Evolutionary conservation across 2,329 filamentous ascomycete genomes (phyloP), one percentile per base, ranked within the genome.

Genomic region (Hypoxylon rubiginosum): DNA sequence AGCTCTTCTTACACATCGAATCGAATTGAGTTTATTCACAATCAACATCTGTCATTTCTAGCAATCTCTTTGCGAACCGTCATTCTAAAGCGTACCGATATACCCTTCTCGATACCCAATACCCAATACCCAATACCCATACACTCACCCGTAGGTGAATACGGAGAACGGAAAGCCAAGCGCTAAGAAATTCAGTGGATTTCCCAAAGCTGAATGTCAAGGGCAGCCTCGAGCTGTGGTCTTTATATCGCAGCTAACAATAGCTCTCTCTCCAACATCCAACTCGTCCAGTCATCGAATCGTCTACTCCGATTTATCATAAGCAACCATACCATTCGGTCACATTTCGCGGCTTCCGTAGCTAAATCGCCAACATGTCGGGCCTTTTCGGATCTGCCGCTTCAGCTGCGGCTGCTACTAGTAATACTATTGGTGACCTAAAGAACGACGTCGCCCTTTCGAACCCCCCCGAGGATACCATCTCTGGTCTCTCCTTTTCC

Each of bases 361-460:
- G n/a, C n/a, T 43, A 28, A 28, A 15, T 19, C 4, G 11, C n/a
- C 74, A 82, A 70, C 50, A 93, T 94, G 92, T 86, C 91, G 32
- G 84, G 84, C 59, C 82, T 90, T 59, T 91, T 90, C 74, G 85
- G 86, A 62, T 75, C 83, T 58, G 75, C 89, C 19, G 73, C 86
- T 49, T 75, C 88, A 30, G 75, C 89, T 21, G 73, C 86, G 36
- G 76, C 84, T 51, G 88, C 86, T 73, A 92, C 91, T n/a, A 62
- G 68, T 39, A 74, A 73, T 71, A 96, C 94, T 1, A 89, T 95
- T 7, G 96, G 96, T 73, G 95, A 99, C 76, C 90, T 97, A 64
- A 94, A 91, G 76, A 92, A 94, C 76, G 96, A 99, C 80, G 89
- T 98, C 58, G 86, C 91, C 58, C 84, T 99, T 60, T 86, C 83